A percentile compares a stretch with the other conserved stretches of the same genome.
These are phyloP conservation scores for Kluyveromyces wickerhamii DNA, from an alignment of 805 yeast species.

Conservation along the genomic window DNA sequence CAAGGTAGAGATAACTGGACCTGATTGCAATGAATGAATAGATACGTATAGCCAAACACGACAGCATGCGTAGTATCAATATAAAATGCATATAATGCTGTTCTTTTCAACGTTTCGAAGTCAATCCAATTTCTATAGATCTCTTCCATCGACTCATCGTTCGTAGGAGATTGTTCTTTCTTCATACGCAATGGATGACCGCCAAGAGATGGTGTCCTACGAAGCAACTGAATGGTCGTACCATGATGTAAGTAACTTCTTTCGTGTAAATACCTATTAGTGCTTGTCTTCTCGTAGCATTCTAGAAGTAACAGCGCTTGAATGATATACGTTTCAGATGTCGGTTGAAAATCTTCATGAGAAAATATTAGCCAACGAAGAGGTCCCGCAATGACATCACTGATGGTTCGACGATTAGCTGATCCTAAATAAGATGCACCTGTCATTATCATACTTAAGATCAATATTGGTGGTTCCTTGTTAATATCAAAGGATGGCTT, in stretches of 20 bases:
- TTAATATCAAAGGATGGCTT: conserved; percentile 42
- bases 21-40: conserved; percentile 47
- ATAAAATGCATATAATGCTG: conserved; percentile 75
- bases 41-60: conserved; percentile 64
- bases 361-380: conserved; percentile 64
- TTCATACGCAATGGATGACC: conserved; percentile 47
- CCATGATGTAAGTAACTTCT: conserved; percentile 83
- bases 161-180: conserved; percentile 19
- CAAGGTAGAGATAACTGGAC: conserved; percentile 56
- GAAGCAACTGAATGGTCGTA: conserved; percentile 66
- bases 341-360: conserved; percentile 65
- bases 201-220: conserved; percentile 70
- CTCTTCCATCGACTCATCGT: conserved; percentile 23
- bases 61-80: conserved; percentile 73
- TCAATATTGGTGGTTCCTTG: conserved; percentile 42
- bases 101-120: conserved; percentile 67
- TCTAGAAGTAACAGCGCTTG: conserved; percentile 71
- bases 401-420: conserved; percentile 16
- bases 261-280: conserved; percentile 65
- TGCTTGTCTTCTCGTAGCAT: conserved; percentile 67
- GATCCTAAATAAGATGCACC: conserved; percentile 41
- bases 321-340: conserved; percentile 67
- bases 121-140: conserved; percentile 56
- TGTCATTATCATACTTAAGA: conserved; percentile 47
- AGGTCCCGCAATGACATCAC: conserved; percentile 37